These are phyloP conservation scores for Sporothrix euskadiensis DNA, from an alignment of 2,329 filamentous ascomycete species.

Conservation along the genomic window DNA sequence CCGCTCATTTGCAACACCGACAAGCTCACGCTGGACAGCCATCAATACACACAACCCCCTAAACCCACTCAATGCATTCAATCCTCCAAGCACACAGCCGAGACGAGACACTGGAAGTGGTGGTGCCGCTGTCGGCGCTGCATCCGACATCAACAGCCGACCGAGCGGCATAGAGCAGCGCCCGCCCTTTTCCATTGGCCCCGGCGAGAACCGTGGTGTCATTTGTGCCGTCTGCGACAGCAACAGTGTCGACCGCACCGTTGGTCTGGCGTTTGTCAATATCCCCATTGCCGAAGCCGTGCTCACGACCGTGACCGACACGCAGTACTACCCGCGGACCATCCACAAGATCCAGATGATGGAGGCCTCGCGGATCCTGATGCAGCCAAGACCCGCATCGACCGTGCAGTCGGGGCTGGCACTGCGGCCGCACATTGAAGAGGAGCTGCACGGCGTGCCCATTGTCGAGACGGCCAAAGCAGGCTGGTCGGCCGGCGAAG, in stretches of 20 bases:
- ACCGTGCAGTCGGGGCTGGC: conserved; percentile 69
- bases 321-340: conserved; percentile 85
- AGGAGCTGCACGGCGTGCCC: conserved; percentile 44
- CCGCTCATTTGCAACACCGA: conserved; percentile 6
- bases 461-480: conserved; percentile 65
- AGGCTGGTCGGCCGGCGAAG: conserved; percentile 79
- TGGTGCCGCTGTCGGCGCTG: background rate
- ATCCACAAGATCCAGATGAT: conserved; percentile 83
- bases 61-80: background rate
- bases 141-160: conserved; percentile 14
- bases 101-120: conserved; percentile 5
- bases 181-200: conserved; percentile 28
- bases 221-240: conserved; percentile 88
- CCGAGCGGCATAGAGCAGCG: conserved; percentile 21
- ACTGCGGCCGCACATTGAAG: conserved; percentile 28
- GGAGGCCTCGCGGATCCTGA: conserved; percentile 75
- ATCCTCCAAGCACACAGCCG: background rate
- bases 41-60: background rate
- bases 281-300: conserved; percentile 80
- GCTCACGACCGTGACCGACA: conserved; percentile 89
- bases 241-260: conserved; percentile 78
- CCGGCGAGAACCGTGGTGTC: conserved; percentile 29
- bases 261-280: conserved; percentile 86
- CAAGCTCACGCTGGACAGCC: background rate
- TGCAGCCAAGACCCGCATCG: conserved; percentile 65